Conservation (phyloP, 306 rosid species). For the Lablab purpureus region DNA sequence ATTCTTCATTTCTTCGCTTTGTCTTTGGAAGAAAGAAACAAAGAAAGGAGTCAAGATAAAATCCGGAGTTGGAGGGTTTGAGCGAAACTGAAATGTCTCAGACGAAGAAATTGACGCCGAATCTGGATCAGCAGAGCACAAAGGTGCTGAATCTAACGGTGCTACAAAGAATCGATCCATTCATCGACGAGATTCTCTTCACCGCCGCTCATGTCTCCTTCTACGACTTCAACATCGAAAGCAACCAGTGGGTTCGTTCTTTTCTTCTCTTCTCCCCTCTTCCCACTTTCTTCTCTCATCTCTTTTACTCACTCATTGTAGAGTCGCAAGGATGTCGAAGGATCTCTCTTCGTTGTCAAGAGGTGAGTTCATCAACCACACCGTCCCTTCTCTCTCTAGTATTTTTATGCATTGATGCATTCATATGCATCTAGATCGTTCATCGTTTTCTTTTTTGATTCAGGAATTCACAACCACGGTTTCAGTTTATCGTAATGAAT, state of each 20-base stretch:
- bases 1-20: background rate
- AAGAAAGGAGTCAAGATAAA: slow-evolving; percentile 11
- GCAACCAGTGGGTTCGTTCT: slow-evolving; percentile 84
- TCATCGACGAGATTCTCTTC: slow-evolving; percentile 89
- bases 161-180: slow-evolving; percentile 86
- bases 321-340: slow-evolving; percentile 99
- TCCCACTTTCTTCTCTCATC: slow-evolving; percentile 1
- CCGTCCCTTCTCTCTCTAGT: background rate
- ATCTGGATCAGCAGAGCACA: slow-evolving; percentile 87
- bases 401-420: slow-evolving; percentile 15
- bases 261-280: slow-evolving; percentile 12
- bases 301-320: background rate
- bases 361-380: slow-evolving; percentile 71
- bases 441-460: slow-evolving; percentile 3
- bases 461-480: slow-evolving; percentile 87
- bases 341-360: slow-evolving; percentile 96
- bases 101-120: slow-evolving; percentile 86
- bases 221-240: slow-evolving; percentile 86
- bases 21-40: background rate
- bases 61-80: slow-evolving; percentile 36
- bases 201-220: slow-evolving; percentile 93
- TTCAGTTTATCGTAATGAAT: slow-evolving; percentile 97
- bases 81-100: slow-evolving; percentile 43
- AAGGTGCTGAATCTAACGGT: slow-evolving; percentile 91
- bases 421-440: slow-evolving; percentile 21